Conservation (phyloP, 176 grass and related monocot species). For the Juncus effusus region DNA sequence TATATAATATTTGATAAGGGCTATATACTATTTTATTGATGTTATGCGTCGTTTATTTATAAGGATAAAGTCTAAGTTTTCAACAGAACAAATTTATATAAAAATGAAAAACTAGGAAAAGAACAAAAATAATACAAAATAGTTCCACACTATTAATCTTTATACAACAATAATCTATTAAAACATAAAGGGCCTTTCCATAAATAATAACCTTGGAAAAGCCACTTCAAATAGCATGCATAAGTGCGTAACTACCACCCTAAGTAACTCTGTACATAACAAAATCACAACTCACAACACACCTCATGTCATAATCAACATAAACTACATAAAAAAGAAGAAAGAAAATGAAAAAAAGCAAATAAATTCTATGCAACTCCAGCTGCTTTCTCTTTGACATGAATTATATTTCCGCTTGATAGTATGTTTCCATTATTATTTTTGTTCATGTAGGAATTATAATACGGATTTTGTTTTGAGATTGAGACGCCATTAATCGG, state of each 20-base stretch:
- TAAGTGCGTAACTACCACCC: not conserved
- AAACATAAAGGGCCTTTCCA: conserved; percentile 10
- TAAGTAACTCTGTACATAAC: conserved; percentile 7
- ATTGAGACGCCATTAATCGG: conserved; percentile 6
- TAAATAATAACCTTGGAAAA: conserved; percentile 23
- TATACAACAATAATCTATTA: not conserved
- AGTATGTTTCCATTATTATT: conserved; percentile 17
- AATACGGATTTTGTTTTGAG: conserved; percentile 15
- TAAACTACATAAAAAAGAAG: conserved; percentile 6
- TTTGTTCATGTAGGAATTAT: conserved; percentile 7
- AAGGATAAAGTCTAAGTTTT: not conserved
- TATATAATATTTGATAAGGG: no score
- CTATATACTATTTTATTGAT: no score
- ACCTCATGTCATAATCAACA: not conserved
- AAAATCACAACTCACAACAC: not conserved
- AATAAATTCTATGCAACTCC: not conserved
- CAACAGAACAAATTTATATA: not conserved
- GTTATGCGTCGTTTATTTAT: no score
- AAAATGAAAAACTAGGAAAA: not conserved
- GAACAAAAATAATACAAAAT: not conserved
- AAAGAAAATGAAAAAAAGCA: conserved; percentile 2
- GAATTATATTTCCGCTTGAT: conserved; percentile 23
- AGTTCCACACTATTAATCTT: no score
- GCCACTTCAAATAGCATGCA: conserved; percentile 1
- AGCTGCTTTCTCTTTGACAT: conserved; percentile 23